Percentiles rank a stretch among this genome's conserved stretches.
phyloP scores from a whole-genome alignment of 768 basidiomycete genomes.

The Rubroboletus satanas region DNA sequence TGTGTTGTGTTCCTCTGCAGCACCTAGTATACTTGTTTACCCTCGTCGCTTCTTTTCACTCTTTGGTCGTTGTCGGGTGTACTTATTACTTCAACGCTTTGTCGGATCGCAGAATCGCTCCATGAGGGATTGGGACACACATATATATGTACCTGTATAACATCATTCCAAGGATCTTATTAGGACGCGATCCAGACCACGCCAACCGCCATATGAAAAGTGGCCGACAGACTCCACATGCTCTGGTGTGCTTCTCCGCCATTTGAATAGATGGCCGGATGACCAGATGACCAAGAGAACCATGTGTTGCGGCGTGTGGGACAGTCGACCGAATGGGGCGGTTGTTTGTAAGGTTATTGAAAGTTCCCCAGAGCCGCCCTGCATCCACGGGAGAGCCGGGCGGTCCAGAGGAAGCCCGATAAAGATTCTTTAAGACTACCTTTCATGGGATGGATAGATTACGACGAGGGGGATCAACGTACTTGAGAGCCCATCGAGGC shows the following conservation, averaged over 20 bases:
- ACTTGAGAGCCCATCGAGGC: neutral
- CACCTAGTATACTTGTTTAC: neutral
- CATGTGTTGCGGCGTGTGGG: neutral
- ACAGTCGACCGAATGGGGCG: neutral
- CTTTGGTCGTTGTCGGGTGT: neutral
- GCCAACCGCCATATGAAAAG: neutral
- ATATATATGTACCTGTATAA: neutral
- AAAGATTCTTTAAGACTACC: neutral
- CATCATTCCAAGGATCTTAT: neutral
- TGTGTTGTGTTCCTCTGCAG: neutral
- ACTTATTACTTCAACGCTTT: neutral
- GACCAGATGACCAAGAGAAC: neutral
- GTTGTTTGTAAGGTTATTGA: neutral
- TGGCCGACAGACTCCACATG: neutral
- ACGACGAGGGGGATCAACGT: neutral
- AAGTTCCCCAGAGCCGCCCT: neutral
- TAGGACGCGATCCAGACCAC: neutral
- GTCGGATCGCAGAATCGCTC: neutral
- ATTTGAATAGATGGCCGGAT: neutral
- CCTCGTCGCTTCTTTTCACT: neutral
- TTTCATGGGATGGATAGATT: neutral
- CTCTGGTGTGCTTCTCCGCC: neutral
- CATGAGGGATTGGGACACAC: neutral
- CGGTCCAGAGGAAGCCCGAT: neutral
- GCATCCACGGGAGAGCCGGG: neutral